These are phyloP conservation scores for Astrephomene gubernaculifera DNA, from an alignment of 139 green algal genomes.

Conservation along the genomic window DNA sequence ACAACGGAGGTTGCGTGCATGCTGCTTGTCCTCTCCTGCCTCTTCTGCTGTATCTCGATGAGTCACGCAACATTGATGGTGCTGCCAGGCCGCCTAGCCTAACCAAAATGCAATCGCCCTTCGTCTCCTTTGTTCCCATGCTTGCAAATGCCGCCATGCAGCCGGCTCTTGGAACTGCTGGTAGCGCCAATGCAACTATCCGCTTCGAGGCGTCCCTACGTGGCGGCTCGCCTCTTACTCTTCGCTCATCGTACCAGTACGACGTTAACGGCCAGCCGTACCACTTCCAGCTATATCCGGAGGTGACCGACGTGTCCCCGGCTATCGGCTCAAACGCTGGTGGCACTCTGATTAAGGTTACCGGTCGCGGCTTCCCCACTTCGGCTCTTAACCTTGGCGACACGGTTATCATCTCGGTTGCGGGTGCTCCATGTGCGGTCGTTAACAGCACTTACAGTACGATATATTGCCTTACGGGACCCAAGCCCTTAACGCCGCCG, in stretches of 20 bases:
- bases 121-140: too few relatives aligned
- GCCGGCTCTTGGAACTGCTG: slow-evolving; percentile 42
- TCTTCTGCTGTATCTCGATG: too few relatives aligned
- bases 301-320: slow-evolving; percentile 41
- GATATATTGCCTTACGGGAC: slow-evolving; percentile 37
- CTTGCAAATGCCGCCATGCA: too few relatives aligned
- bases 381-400: neutral
- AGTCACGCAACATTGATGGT: too few relatives aligned
- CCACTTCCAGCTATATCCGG: slow-evolving; percentile 57
- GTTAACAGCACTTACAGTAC: slow-evolving; percentile 43
- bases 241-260: neutral
- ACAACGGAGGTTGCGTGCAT: too few relatives aligned
- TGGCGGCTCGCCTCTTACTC: neutral
- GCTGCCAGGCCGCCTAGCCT: too few relatives aligned
- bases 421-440: slow-evolving; percentile 45
- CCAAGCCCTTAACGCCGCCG: neutral
- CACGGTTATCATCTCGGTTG: neutral
- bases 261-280: slow-evolving; percentile 40
- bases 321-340: slow-evolving; percentile 36
- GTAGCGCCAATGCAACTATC: slow-evolving; percentile 36
- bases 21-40: too few relatives aligned
- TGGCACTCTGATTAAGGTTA: slow-evolving; percentile 42
- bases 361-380: slow-evolving; percentile 49
- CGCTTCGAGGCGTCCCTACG: slow-evolving; percentile 51
- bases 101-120: too few relatives aligned